These are phyloP conservation scores for Rhodomyrtus tomentosa DNA, from an alignment of 345 rosid genomes.

Conservation along the genomic window DNA sequence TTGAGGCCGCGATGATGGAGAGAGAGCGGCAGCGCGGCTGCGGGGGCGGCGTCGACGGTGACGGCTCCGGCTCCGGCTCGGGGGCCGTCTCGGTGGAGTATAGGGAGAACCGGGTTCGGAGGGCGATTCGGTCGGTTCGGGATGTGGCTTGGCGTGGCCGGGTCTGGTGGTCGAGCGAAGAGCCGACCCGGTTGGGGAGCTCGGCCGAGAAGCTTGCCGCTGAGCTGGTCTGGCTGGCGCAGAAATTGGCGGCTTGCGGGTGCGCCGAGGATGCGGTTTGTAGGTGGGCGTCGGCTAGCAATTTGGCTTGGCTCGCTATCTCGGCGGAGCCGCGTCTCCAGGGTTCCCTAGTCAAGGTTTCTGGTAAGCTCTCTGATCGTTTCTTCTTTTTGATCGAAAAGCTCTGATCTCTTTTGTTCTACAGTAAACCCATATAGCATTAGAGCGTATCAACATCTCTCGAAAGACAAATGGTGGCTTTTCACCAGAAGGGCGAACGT, in stretches of 20 bases:
- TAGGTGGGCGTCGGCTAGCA: slow-evolving; percentile 79
- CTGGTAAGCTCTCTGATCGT: slow-evolving; percentile 31
- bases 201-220: slow-evolving; percentile 73
- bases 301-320: slow-evolving; percentile 55
- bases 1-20: slow-evolving; percentile 39
- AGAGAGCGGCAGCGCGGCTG: slow-evolving; percentile 13
- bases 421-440: background rate
- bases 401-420: no score
- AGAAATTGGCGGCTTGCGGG: slow-evolving; percentile 59
- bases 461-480: background rate
- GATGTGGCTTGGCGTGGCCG: slow-evolving; percentile 14
- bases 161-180: slow-evolving; percentile 24
- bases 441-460: background rate
- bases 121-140: slow-evolving; percentile 26
- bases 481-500: background rate
- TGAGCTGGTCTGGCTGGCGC: slow-evolving; percentile 75
- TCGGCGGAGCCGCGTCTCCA: slow-evolving; percentile 71
- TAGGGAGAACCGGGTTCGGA: slow-evolving; percentile 31
- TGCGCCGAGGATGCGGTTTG: slow-evolving; percentile 63
- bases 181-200: slow-evolving; percentile 14
- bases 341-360: slow-evolving; percentile 49
- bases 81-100: slow-evolving; percentile 8
- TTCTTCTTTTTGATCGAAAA: no score
- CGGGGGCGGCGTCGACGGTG: background rate
- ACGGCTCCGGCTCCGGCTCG: background rate